Conservation (phyloP, 805 yeast genomes). For the Middelhovenomyces tepae region DNA sequence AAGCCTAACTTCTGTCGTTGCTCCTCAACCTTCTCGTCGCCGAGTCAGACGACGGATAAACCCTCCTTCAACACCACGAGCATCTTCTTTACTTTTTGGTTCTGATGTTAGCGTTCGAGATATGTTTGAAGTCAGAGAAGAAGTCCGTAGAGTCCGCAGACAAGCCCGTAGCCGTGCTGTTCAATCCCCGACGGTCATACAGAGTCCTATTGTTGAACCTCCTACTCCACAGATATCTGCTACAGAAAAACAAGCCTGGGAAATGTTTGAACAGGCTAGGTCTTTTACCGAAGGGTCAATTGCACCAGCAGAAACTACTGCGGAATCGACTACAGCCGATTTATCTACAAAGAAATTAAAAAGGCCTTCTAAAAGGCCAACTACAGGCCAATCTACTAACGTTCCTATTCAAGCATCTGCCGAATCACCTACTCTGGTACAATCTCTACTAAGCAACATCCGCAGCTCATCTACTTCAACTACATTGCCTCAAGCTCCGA, state of each 20-base stretch:
- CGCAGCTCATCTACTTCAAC: conserved; percentile 12
- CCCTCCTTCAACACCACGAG: too few species aligned
- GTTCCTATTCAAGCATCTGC: conserved; percentile 1
- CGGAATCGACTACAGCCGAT: conserved; percentile 5
- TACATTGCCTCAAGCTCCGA: conserved; percentile 5
- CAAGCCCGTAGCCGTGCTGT: too few species aligned
- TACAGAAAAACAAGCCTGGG: conserved; percentile 25
- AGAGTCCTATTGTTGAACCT: too few species aligned
- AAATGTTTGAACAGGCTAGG: conserved; percentile 23
- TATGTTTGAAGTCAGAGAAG: too few species aligned
- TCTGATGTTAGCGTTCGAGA: too few species aligned
- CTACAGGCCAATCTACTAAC: too few species aligned
- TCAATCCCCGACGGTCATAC: too few species aligned
- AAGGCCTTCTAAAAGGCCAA: conserved; percentile 20
- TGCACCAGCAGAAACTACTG: conserved; percentile 9
- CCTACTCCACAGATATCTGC: conserved; percentile 12
- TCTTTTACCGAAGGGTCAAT: conserved; percentile 5
- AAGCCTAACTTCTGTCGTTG: too few species aligned
- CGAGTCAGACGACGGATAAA: too few species aligned
- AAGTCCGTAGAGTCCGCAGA: too few species aligned
- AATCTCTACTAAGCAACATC: conserved; percentile 19
- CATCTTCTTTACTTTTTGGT: too few species aligned
- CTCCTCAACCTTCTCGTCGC: too few species aligned
- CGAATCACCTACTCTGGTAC: conserved; percentile 15
- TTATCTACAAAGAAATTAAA: conserved; percentile 17